phyloP scores from a whole-genome alignment of 768 basidiomycete genomes.

The Russula vinacea region DNA sequence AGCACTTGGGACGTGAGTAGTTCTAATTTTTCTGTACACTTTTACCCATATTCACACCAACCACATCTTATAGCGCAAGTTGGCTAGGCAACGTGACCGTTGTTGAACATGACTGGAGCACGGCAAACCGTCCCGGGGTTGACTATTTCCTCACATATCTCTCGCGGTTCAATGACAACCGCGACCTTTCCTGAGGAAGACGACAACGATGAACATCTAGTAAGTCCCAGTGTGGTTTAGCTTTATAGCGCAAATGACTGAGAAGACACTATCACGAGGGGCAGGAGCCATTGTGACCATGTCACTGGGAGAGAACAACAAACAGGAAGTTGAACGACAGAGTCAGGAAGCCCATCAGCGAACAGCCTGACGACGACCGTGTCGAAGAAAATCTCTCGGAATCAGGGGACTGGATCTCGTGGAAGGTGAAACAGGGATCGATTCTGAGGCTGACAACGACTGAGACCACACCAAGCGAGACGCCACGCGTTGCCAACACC shows the following conservation, averaged over 20 bases:
- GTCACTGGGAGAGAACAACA: neutral
- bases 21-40: too few species aligned
- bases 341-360: neutral
- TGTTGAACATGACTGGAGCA: too few species aligned
- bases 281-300: neutral
- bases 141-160: too few species aligned
- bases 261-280: neutral
- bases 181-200: neutral
- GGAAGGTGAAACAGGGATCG: neutral
- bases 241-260: neutral
- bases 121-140: too few species aligned
- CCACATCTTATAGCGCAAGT: too few species aligned
- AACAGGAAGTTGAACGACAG: slow-evolving; percentile 9
- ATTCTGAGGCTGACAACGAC: neutral
- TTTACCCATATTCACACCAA: too few species aligned
- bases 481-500: neutral
- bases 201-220: neutral
- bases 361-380: neutral
- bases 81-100: too few species aligned
- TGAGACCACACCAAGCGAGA: neutral
- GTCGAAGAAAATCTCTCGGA: neutral
- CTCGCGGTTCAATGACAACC: neutral
- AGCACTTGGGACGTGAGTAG: too few species aligned
- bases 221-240: neutral
- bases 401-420: neutral